Evolutionary conservation across 1,284 basidiomycete genomes (phyloP), one percentile per base, ranked within the genome.

Genomic region (Tilletia indica): DNA sequence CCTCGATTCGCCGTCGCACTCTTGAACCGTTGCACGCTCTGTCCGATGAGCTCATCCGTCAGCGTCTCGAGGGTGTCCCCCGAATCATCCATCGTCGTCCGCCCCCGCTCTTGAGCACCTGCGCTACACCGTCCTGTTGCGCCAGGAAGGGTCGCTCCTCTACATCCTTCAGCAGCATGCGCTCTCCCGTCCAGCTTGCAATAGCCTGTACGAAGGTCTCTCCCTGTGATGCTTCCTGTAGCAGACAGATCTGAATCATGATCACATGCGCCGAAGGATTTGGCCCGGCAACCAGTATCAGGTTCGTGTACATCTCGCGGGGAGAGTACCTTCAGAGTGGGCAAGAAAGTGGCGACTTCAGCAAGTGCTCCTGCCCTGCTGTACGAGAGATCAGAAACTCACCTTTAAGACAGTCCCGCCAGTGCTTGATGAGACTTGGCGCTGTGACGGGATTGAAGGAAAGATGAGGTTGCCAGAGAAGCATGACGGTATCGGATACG

Each of bases 391-490:
- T 12, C 8, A 31, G 3, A 92, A 91, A 54, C 58, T 25, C 51
- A 47, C 89, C 89, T 81, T 95, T 95, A 85, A 95, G 89, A 81
- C 93, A 94, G 84, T 96, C 94, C 38, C 93, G 89, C 87, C 94
- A 93, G 84, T 96, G 93, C 76, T 90, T 91, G 82, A 96, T 90
- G 47, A 96, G 88, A 6, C 92, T 93, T 8, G 92, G 89, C 0
- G 93, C 91, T 0, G 93, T 95, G 8, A 89, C 88, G 63, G 88
- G 88, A 82, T 93, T 90, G 86, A 94, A 94, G 36, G 91, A 84
- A 92, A 96, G 78, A 96, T 90, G 68, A 95, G 87, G 83, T 94
- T 95, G 11, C 93, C 93, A 16, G 93, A 92, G 77, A 92, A 94
- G 1, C 94, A 93, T 14, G 92, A 89, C 2, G 93, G 92, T 2